Conservation (phyloP, 441 rosid species). For the Monsonia emarginata region DNA sequence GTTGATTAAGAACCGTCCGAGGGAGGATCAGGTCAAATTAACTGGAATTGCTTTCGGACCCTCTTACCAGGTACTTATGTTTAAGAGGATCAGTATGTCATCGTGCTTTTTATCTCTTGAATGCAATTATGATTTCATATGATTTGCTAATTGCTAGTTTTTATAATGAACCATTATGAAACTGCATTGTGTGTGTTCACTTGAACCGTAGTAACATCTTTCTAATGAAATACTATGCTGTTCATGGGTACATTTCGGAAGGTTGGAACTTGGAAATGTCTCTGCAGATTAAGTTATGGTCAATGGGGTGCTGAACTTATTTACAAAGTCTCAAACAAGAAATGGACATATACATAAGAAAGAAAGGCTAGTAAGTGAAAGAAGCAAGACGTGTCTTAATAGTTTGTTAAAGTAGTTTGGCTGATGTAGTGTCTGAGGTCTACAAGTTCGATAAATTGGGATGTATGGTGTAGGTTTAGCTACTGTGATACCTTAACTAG, state of each 20-base stretch:
- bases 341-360: not conserved
- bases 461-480: not conserved
- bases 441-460: too few relatives aligned
- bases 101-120: not conserved
- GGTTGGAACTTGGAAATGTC: too few relatives aligned
- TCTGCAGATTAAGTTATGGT: not conserved
- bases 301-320: not conserved
- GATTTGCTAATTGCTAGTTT: not conserved
- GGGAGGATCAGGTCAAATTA: constrained; percentile 69
- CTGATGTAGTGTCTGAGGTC: too few relatives aligned
- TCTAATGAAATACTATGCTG: not conserved
- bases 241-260: too few relatives aligned
- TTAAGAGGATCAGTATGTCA: not conserved
- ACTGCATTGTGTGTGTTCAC: not conserved
- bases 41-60: constrained; percentile 96
- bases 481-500: not conserved
- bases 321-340: not conserved
- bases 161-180: not conserved
- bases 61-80: constrained; percentile 54
- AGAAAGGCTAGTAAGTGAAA: too few relatives aligned
- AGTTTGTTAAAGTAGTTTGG: too few relatives aligned
- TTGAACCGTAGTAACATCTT: not conserved
- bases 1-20: constrained; percentile 79
- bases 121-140: not conserved
- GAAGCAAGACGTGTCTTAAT: not conserved